Evolutionary conservation across 140 eudicot genomes (phyloP).

Genomic region (Ambrosia hybrid): DNA sequence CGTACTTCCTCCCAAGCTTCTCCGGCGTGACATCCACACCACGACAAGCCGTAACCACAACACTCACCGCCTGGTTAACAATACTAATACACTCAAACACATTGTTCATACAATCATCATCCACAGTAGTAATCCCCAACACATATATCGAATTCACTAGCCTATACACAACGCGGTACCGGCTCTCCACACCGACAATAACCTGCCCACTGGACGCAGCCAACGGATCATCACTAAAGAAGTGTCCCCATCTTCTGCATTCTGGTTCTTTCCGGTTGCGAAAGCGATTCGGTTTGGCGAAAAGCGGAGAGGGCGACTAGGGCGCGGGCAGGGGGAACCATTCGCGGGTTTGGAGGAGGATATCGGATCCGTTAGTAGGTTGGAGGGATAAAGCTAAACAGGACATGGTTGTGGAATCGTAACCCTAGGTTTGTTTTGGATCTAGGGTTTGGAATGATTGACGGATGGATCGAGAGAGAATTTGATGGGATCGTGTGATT

Average conservation of each 20-base stretch:
- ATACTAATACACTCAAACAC: constrained; percentile 87
- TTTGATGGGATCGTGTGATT: constrained; percentile 22
- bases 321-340: constrained; percentile 99
- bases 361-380: constrained; percentile 89
- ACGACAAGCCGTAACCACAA: constrained; percentile 90
- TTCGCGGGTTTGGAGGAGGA: constrained; percentile 93
- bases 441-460: constrained; percentile 26
- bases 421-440: constrained; percentile 21
- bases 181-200: constrained; percentile 78
- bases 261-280: constrained; percentile 53
- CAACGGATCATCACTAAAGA: constrained; percentile 82
- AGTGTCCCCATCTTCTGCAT: constrained; percentile 45
- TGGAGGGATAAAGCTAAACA: constrained; percentile 89
- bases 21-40: constrained; percentile 97
- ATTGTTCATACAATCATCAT: constrained; percentile 65
- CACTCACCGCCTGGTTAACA: constrained; percentile 88
- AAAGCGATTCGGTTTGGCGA: constrained; percentile 83
- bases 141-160: constrained; percentile 87
- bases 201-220: constrained; percentile 95
- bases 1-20: constrained; percentile 79
- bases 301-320: constrained; percentile 85
- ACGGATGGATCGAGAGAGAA: neutral
- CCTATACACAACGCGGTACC: constrained; percentile 83
- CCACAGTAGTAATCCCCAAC: constrained; percentile 72
- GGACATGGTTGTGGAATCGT: constrained; percentile 51